Percentiles rank a stretch among this genome's conserved stretches.
These are phyloP conservation scores for Kodamaea plutei DNA, from an alignment of 1,139 yeast genomes.

Conservation along the genomic window DNA sequence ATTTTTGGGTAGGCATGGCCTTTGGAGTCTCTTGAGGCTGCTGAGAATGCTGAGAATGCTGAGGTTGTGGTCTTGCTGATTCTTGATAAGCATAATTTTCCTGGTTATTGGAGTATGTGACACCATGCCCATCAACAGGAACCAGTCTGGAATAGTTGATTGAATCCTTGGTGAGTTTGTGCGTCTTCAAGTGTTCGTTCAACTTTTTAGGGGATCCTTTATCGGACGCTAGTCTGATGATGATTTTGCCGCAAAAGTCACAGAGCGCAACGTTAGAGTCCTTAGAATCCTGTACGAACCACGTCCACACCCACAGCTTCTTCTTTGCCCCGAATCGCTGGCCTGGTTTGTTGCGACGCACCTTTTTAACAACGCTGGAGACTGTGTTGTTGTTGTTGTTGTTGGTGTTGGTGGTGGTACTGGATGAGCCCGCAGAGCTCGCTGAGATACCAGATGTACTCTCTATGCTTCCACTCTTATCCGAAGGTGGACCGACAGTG, in stretches of 20 bases:
- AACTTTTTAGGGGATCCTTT: conserved; percentile 59
- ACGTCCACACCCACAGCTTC: conserved; percentile 60
- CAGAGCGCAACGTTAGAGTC: conserved; percentile 53
- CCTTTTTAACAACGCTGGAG: conserved; percentile 18
- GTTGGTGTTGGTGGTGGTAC: no score
- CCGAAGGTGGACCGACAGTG: not conserved
- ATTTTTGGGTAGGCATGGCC: no score
- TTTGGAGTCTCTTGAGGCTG: no score
- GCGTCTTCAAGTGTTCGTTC: conserved; percentile 54
- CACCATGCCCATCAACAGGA: conserved; percentile 35
- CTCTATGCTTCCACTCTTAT: not conserved
- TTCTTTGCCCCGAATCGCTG: conserved; percentile 53
- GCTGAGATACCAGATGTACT: not conserved
- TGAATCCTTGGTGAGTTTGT: conserved; percentile 40
- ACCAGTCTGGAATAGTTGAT: conserved; percentile 31
- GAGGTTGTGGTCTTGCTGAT: no score
- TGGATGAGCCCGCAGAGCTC: not conserved
- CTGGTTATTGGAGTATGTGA: no score
- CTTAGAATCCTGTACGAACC: conserved; percentile 50
- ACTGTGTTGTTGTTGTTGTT: no score
- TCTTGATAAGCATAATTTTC: no score
- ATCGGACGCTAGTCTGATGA: conserved; percentile 47
- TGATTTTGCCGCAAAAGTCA: conserved; percentile 49
- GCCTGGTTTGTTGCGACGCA: conserved; percentile 29
- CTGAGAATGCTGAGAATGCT: no score